Conservation (phyloP, 2,329 filamentous ascomycete species). For the Pleurostoma richardsiae region DNA sequence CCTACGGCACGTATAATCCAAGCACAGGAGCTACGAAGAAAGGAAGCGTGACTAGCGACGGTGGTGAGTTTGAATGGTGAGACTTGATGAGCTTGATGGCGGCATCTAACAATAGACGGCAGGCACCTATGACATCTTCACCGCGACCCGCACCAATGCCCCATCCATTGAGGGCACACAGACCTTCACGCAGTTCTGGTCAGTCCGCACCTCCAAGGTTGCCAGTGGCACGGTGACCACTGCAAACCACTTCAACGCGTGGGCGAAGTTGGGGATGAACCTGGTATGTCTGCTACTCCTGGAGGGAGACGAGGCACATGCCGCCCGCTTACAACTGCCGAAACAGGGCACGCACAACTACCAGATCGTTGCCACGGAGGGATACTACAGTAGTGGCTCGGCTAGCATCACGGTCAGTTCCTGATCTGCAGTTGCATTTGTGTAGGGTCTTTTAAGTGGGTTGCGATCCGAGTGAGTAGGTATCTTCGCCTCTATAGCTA, state of each 20-base stretch:
- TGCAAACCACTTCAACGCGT: conserved; percentile 46
- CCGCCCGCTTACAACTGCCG: too few relatives aligned
- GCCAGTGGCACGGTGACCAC: conserved; percentile 43
- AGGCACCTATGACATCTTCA: conserved; percentile 27
- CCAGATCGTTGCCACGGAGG: conserved; percentile 49
- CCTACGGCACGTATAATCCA: conserved; percentile 8
- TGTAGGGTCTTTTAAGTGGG: too few relatives aligned
- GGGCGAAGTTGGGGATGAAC: conserved; percentile 35
- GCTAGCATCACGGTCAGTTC: conserved; percentile 29
- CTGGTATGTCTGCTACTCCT: conserved; percentile 18
- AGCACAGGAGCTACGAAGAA: conserved; percentile 13
- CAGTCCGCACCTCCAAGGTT: conserved; percentile 40
- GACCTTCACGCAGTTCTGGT: conserved; percentile 48
- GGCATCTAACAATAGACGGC: too few relatives aligned
- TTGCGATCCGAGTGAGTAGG: too few relatives aligned
- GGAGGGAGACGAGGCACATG: too few relatives aligned
- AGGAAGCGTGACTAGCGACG: conserved; percentile 24
- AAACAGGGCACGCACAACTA: conserved; percentile 38
- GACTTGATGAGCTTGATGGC: too few relatives aligned
- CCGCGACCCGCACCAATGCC: conserved; percentile 26
- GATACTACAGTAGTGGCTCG: conserved; percentile 43
- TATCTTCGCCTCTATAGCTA: too few relatives aligned
- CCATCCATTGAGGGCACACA: conserved; percentile 41
- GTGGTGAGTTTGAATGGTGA: conserved; percentile 6
- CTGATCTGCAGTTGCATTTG: background rate